Conservation (phyloP, 306 rosid species). For the Alnus glutinosa region DNA sequence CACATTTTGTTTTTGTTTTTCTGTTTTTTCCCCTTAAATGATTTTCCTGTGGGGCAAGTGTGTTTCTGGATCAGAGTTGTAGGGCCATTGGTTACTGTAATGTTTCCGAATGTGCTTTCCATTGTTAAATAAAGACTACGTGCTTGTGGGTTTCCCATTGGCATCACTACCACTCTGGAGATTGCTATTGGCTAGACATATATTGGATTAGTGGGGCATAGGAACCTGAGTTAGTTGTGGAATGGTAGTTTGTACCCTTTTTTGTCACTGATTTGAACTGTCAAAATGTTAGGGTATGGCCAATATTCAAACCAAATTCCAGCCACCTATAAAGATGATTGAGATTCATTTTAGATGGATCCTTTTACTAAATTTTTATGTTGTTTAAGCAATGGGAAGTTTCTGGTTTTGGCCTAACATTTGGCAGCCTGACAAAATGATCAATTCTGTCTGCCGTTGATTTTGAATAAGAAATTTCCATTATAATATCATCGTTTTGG, state of each 20-base stretch:
- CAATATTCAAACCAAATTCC: neutral
- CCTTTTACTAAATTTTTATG: neutral
- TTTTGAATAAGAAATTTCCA: neutral
- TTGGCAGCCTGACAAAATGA: conserved; percentile 25
- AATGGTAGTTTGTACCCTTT: conserved; percentile 32
- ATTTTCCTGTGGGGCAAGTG: neutral
- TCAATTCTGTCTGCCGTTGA: conserved; percentile 18
- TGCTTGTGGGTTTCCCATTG: conserved; percentile 4
- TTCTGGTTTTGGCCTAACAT: conserved; percentile 22
- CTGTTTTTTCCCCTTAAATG: neutral
- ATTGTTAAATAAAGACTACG: conserved; percentile 5
- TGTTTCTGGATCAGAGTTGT: neutral
- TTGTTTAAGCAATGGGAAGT: neutral
- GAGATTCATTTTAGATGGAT: conserved; percentile 16
- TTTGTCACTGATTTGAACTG: conserved; percentile 3
- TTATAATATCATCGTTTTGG: neutral
- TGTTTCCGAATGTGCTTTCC: neutral
- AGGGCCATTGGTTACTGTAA: conserved; percentile 1
- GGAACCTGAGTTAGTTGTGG: conserved; percentile 37
- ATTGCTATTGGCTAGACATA: conserved; percentile 7
- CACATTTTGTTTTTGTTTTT: neutral
- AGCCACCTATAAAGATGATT: conserved; percentile 11
- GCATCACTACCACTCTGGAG: conserved; percentile 5
- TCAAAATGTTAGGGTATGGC: neutral
- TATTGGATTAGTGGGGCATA: conserved; percentile 13